Base-by-base conservation (phyloP, 116 monocot species). In the Papilionanthe hybrid region DNA sequence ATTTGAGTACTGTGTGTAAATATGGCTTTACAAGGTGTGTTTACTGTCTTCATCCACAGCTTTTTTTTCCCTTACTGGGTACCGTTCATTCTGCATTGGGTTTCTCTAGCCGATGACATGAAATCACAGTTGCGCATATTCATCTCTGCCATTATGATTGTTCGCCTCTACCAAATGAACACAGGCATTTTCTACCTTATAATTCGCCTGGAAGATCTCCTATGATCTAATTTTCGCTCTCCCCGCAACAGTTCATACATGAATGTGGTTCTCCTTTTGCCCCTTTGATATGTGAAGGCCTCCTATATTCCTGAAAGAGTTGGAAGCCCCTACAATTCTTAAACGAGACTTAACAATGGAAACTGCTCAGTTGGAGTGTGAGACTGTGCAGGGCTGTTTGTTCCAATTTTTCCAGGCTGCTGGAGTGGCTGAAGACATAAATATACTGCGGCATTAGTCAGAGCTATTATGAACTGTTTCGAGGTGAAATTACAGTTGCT, bases 81-180 rank as follows among this genome's bases (percentile, higher is more conserved):
- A 42, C 29, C 43, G 55, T 56, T 20, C 56, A 37, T 79, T 79
- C 69, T 55, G 55, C 53, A 53, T 72, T 72, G 79, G 71, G n/a
- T 79, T 71, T 42, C 20, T 43, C 41, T 23, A 27, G 47, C 80
- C 68, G 72, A 41, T 80, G 72, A 22, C 80, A 72, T 32, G 69
- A 30, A 71, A 25, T 63, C 25, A 25, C 63, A 15, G 30, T 71
- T 37, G 30, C 69, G 4, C 69, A 71, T 73, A 73, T 73, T 73
- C 73, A 20, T 44, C 1, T 44, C 73, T 22, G 18, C 43, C 44
- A 19, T 17, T 43, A 42, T 43, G 73, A 44, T 69, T 43, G n/a
- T 43, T 73, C n/a, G 73, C 20, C 43, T 42, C 41, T 73, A 7
- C 15, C 73, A 73, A 32, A 73, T 20, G 20, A 73, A 20, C 30